phyloP scores from a whole-genome alignment of 805 yeast species.

The Maudiozyma turicensis region DNA sequence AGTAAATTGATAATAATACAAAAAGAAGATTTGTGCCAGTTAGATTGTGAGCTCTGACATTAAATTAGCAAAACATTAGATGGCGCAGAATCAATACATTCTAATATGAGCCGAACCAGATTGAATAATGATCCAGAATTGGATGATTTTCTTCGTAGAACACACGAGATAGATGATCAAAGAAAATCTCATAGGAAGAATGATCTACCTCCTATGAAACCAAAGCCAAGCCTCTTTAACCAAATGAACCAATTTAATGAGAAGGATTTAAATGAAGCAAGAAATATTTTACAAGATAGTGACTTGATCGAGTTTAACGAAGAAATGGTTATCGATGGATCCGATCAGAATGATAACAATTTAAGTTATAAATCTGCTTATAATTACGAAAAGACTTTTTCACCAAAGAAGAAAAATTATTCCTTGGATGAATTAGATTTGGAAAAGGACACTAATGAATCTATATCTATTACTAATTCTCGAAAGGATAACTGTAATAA shows the following conservation, averaged over 20 bases:
- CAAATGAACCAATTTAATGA: background rate
- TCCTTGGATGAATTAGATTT: slow-evolving; percentile 4
- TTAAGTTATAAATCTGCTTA: slow-evolving; percentile 24
- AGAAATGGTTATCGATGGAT: background rate
- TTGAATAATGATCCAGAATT: slow-evolving; percentile 13
- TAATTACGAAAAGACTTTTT: slow-evolving; percentile 24
- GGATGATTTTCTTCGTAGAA: slow-evolving; percentile 20
- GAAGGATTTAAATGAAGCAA: slow-evolving; percentile 2
- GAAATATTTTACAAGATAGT: background rate
- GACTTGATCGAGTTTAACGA: background rate
- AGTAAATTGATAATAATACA: too few species aligned
- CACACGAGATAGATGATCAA: slow-evolving; percentile 18
- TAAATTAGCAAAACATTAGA: too few species aligned
- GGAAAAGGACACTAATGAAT: background rate
- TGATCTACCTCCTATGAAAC: background rate
- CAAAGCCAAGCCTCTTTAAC: background rate
- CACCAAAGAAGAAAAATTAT: slow-evolving; percentile 14
- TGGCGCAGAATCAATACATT: background rate
- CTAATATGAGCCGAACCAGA: background rate
- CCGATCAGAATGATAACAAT: background rate
- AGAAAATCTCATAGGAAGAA: background rate
- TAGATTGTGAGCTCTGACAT: too few species aligned
- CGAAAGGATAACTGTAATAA: background rate
- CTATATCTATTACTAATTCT: too few species aligned
- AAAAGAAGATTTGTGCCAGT: too few species aligned